Conservation (phyloP, 371 early-diverging fungal genomes). For the Circinella umbellata region DNA sequence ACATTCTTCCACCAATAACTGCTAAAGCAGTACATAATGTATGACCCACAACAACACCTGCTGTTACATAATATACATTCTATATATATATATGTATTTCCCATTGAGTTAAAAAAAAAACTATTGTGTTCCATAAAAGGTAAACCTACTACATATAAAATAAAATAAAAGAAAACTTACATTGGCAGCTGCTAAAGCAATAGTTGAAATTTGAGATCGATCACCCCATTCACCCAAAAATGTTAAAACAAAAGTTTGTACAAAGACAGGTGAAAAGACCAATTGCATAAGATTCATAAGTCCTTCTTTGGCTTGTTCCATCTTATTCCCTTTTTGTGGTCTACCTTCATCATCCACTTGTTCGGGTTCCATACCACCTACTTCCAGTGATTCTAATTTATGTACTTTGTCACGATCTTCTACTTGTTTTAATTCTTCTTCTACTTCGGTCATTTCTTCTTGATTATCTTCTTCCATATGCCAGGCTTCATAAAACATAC, state of each 20-base stretch:
- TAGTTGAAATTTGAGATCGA: slow-evolving; percentile 92
- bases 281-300: slow-evolving; percentile 66
- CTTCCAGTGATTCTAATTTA: slow-evolving; percentile 59
- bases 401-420: slow-evolving; percentile 67
- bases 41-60: slow-evolving; percentile 91
- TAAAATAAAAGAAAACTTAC: slow-evolving; percentile 43
- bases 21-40: slow-evolving; percentile 90
- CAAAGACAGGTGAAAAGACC: slow-evolving; percentile 89
- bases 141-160: background rate
- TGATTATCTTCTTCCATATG: slow-evolving; percentile 86
- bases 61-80: slow-evolving; percentile 82
- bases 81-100: slow-evolving; percentile 43
- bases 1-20: slow-evolving; percentile 90
- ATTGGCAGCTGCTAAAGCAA: slow-evolving; percentile 93
- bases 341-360: slow-evolving; percentile 15
- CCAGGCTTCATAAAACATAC: slow-evolving; percentile 85
- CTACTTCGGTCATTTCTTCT: slow-evolving; percentile 91
- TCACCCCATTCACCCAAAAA: slow-evolving; percentile 99
- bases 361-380: slow-evolving; percentile 32
- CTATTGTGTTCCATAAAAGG: background rate
- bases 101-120: background rate
- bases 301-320: slow-evolving; percentile 48
- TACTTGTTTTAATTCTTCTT: slow-evolving; percentile 82
- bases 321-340: background rate
- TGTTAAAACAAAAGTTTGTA: slow-evolving; percentile 93